phyloP scores from a whole-genome alignment of 2,329 filamentous ascomycete genomes.

The Epicoccum sorghinum region DNA sequence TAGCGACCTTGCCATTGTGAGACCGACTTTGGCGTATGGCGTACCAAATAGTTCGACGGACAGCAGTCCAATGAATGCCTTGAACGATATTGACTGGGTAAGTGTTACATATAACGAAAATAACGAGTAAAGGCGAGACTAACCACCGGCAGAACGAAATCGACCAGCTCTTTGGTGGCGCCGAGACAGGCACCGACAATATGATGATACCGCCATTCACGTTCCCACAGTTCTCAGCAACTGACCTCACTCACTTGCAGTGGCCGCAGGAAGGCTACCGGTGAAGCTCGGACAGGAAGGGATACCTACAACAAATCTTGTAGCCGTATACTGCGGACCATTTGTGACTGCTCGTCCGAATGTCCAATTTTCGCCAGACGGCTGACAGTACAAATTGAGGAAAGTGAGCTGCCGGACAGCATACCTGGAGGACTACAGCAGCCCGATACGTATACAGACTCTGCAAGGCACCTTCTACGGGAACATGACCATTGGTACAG shows the following conservation, averaged over 20 bases:
- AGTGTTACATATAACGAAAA: conserved; percentile 30
- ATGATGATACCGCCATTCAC: conserved; percentile 45
- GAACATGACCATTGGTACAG: too few species aligned
- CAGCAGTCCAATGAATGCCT: conserved; percentile 31
- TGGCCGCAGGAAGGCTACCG: conserved; percentile 19
- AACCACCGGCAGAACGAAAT: conserved; percentile 50
- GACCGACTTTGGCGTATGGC: not conserved
- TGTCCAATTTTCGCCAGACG: too few species aligned
- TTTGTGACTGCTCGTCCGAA: too few species aligned
- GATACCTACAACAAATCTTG: too few species aligned
- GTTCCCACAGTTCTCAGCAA: conserved; percentile 38
- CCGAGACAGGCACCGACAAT: conserved; percentile 31
- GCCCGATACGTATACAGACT: too few species aligned
- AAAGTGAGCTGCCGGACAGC: too few species aligned
- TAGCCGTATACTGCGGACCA: too few species aligned
- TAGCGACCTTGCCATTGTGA: conserved; percentile 3
- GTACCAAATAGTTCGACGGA: conserved; percentile 6
- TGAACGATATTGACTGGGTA: conserved; percentile 70
- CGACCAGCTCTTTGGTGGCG: conserved; percentile 53
- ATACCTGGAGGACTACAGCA: too few species aligned
- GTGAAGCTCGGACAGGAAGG: not conserved
- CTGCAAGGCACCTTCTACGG: too few species aligned
- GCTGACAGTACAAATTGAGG: too few species aligned
- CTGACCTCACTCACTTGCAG: conserved; percentile 26
- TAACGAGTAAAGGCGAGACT: not conserved